Base-by-base conservation (phyloP, 169 alveolate genomes). In the Plasmodium vivax region DNA sequence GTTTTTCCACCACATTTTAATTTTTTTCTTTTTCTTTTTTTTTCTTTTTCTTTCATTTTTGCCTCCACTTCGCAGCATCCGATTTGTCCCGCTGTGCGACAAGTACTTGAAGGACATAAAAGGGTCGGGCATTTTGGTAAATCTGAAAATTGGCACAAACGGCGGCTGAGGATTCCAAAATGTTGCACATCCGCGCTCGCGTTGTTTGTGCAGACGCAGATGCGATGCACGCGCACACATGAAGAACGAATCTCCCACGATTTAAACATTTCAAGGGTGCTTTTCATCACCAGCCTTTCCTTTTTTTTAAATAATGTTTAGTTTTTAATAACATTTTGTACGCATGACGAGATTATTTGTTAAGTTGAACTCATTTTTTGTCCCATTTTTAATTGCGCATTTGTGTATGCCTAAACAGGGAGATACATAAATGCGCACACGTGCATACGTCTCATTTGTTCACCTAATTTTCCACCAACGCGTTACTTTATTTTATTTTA, bases 41-140 rank as follows among this genome's bases (percentile, higher is more conserved):
- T 34, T 81, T 27, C 94, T 23, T 23, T 23, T 23, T 23, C 27
- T 23, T 23, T 23, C 27, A 23, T 93, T 54, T 82, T 95, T 75
- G 92, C 93, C 36, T 95, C 77, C n/a, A 56, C 91, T 91, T 96
- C 12, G 87, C 23, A 98, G 98, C n/a, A 92, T 97, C 83, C 84
- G 98, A 75, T 97, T 98, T 97, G 98, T 96, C 58, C 98, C 97
- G 51, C 85, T 97, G 82, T 93, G 97, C 80, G 98, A 97, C 93
- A 94, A 93, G 43, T 92, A 93, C 51, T 92, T 96, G 72, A 93
- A 93, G 93, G 97, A 95, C 84, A 95, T 96, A 68, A 96, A 94
- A 30, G 96, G 98, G 81, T 96, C 96, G 62, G 98, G 98, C 72
- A 92, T 96, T 71, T 92, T 96, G 58, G 96, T 96, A 62, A 95